A percentile compares a stretch with the other conserved stretches of the same genome.
phyloP scores from a whole-genome alignment of 2,329 filamentous ascomycete species.

The Beauveria rudraprayagi region DNA sequence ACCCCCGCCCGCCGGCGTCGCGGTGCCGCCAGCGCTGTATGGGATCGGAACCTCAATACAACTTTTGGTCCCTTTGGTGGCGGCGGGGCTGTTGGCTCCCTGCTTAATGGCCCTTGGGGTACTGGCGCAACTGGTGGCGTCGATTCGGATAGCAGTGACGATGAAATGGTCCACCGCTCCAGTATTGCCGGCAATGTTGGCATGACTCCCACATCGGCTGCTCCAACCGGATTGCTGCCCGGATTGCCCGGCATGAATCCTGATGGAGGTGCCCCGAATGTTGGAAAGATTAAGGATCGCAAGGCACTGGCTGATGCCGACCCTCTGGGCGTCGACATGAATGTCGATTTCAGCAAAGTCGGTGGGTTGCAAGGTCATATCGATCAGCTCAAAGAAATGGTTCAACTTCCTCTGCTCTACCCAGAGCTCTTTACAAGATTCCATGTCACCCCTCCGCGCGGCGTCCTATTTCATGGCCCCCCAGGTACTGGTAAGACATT shows the following conservation, averaged over 20 bases:
- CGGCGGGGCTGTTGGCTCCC: slow-evolving; percentile 61
- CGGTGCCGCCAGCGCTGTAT: slow-evolving; percentile 48
- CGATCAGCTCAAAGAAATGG: slow-evolving; percentile 97
- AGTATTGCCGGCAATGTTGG: slow-evolving; percentile 50
- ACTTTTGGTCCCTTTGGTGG: slow-evolving; percentile 92
- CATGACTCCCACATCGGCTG: slow-evolving; percentile 48
- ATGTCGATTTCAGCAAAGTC: slow-evolving; percentile 88
- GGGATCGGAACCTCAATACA: slow-evolving; percentile 79
- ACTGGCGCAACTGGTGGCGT: slow-evolving; percentile 67
- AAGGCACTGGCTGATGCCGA: slow-evolving; percentile 90
- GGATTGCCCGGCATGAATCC: slow-evolving; percentile 31
- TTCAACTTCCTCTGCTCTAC: slow-evolving; percentile 85
- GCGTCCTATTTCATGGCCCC: slow-evolving; percentile 93
- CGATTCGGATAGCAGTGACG: slow-evolving; percentile 95
- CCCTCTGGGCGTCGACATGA: slow-evolving; percentile 85
- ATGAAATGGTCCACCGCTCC: slow-evolving; percentile 66
- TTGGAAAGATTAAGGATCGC: slow-evolving; percentile 89
- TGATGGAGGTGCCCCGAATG: slow-evolving; percentile 55
- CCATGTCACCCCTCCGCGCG: slow-evolving; percentile 86
- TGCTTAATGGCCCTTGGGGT: slow-evolving; percentile 68
- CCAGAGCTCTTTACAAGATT: slow-evolving; percentile 89
- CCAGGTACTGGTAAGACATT: slow-evolving; percentile 97
- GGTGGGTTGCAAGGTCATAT: slow-evolving; percentile 91
- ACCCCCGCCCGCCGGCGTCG: slow-evolving; percentile 63
- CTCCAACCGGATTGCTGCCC: slow-evolving; percentile 37